Percentiles rank a stretch among this genome's conserved stretches.
phyloP scores from a whole-genome alignment of 2,329 filamentous ascomycete genomes.

The Venturia pyrina region DNA sequence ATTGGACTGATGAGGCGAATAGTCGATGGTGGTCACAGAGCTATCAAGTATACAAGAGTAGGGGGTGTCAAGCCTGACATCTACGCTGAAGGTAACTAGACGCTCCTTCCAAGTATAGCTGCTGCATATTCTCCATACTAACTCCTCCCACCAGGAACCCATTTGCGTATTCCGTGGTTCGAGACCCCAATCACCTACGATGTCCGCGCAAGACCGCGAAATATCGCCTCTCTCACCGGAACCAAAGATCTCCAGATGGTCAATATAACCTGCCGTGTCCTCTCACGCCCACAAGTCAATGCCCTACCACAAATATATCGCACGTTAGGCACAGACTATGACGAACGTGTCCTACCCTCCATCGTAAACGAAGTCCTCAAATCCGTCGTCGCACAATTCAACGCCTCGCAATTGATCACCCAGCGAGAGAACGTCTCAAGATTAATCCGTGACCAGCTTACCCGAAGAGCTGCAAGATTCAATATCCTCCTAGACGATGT shows the following conservation, averaged over 20 bases:
- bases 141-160: constrained; percentile 54
- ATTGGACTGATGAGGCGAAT: constrained; percentile 13
- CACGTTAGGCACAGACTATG: constrained; percentile 89
- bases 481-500: constrained; percentile 98
- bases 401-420: constrained; percentile 95
- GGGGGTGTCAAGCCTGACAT: constrained; percentile 94
- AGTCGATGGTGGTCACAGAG: constrained; percentile 97
- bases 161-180: constrained; percentile 91
- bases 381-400: constrained; percentile 96
- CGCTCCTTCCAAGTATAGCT: background rate
- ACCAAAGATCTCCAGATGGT: constrained; percentile 99
- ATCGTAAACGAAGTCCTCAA: constrained; percentile 99
- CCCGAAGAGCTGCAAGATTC: constrained; percentile 83
- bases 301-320: constrained; percentile 95
- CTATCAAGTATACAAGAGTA: constrained; percentile 94
- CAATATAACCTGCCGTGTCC: constrained; percentile 99
- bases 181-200: constrained; percentile 96
- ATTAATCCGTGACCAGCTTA: constrained; percentile 86
- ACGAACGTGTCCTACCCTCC: constrained; percentile 93
- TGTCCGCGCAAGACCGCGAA: constrained; percentile 93
- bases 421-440: constrained; percentile 94
- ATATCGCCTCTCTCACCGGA: constrained; percentile 91
- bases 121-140: background rate
- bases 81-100: constrained; percentile 69
- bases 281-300: constrained; percentile 78